These are phyloP conservation scores for Wickerhamiella hasegawae DNA, from an alignment of 805 yeast genomes.

Conservation along the genomic window DNA sequence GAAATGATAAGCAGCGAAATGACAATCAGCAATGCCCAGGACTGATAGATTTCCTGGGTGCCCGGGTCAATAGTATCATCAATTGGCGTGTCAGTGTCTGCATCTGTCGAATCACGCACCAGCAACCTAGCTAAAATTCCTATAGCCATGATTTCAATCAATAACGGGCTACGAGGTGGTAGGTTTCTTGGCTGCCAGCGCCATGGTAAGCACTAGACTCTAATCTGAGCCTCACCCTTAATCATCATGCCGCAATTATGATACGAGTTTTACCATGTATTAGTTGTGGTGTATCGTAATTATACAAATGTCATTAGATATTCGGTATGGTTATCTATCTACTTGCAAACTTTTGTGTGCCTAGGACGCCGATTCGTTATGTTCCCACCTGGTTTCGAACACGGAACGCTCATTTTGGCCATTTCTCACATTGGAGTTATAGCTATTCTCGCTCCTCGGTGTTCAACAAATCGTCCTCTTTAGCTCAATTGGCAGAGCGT, in stretches of 20 bases:
- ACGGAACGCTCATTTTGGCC: no score
- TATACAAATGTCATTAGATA: no score
- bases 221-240: no score
- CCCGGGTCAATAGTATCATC: constrained; percentile 65
- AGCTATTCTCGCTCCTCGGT: no score
- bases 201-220: not conserved
- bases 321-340: no score
- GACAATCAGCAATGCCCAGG: constrained; percentile 92
- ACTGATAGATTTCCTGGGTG: constrained; percentile 85
- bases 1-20: constrained; percentile 70
- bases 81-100: constrained; percentile 22
- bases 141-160: not conserved
- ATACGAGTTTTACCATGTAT: no score
- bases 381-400: no score
- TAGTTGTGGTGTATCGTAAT: no score
- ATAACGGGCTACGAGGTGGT: not conserved
- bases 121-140: constrained; percentile 3
- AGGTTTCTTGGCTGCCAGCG: not conserved
- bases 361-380: no score
- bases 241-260: no score
- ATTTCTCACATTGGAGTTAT: no score
- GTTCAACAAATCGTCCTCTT: constrained; percentile 13
- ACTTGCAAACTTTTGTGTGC: no score
- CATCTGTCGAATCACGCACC: constrained; percentile 24
- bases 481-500: constrained; percentile 20